phyloP scores from a whole-genome alignment of 192 early-diverging fungal species.

The Phycomyces nitens region DNA sequence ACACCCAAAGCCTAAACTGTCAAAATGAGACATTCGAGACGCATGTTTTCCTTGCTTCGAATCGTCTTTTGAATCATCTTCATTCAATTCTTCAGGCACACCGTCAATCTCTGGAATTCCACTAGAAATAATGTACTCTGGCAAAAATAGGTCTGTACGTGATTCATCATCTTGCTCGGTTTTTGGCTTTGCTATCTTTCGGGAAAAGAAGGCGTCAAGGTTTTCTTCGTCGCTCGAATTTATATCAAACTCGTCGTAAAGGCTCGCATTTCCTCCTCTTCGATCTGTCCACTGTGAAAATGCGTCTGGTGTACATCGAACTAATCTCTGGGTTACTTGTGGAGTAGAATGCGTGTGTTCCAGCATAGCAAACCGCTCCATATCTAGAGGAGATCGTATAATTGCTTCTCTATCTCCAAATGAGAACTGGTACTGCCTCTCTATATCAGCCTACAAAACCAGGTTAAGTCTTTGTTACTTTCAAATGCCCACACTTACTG shows the following conservation, averaged over 20 bases:
- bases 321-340: constrained; percentile 21
- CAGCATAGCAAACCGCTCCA: constrained; percentile 51
- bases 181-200: constrained; percentile 23
- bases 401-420: constrained; percentile 57
- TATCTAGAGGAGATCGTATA: constrained; percentile 53
- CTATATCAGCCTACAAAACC: constrained; percentile 21
- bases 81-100: not conserved
- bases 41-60: not conserved
- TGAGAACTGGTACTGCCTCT: constrained; percentile 43
- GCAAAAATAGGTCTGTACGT: constrained; percentile 42
- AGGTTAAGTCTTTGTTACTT: not conserved
- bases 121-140: constrained; percentile 45
- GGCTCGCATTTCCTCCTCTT: constrained; percentile 8
- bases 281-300: constrained; percentile 23
- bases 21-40: not conserved
- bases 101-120: constrained; percentile 41
- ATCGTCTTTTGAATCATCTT: constrained; percentile 3
- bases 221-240: constrained; percentile 38
- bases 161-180: constrained; percentile 22
- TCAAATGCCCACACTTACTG: constrained; percentile 15
- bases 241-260: constrained; percentile 38
- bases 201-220: constrained; percentile 27
- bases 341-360: constrained; percentile 37
- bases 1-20: not conserved
- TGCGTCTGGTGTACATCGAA: constrained; percentile 16